Conservation (phyloP, 495 filamentous ascomycete species). For the Cenococcum geophilum region DNA sequence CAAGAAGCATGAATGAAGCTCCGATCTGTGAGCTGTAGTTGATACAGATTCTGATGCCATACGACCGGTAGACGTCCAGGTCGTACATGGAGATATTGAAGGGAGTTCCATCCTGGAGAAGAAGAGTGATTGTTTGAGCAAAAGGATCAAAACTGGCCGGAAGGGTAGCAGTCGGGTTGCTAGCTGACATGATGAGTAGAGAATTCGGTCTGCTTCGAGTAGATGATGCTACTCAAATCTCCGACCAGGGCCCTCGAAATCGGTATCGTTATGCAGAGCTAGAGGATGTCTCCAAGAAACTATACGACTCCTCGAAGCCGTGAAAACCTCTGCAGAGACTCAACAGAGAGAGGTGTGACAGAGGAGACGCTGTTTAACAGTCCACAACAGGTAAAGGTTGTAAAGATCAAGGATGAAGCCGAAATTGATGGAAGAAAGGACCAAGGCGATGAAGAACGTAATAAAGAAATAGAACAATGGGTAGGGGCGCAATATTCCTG, state of each 20-base stretch:
- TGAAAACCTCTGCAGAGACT: too few relatives aligned
- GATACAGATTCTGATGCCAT: conserved; percentile 54
- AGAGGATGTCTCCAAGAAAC: too few relatives aligned
- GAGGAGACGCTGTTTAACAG: too few relatives aligned
- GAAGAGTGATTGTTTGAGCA: conserved; percentile 19
- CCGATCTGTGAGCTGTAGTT: conserved; percentile 70
- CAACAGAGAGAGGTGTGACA: too few relatives aligned
- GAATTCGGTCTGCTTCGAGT: neutral
- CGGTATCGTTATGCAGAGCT: neutral
- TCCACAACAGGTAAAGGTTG: too few relatives aligned
- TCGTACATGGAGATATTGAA: conserved; percentile 41
- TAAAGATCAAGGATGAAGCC: too few relatives aligned
- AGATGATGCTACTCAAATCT: neutral
- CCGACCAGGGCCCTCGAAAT: neutral
- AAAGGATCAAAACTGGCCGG: conserved; percentile 14
- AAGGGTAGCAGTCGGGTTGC: neutral
- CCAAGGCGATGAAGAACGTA: neutral
- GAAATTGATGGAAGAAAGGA: neutral
- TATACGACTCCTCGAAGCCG: too few relatives aligned
- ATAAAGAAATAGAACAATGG: conserved; percentile 3
- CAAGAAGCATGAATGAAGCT: conserved; percentile 59
- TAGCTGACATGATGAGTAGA: neutral
- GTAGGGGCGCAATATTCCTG: neutral
- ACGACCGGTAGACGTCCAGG: conserved; percentile 46
- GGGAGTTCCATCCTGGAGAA: conserved; percentile 11